phyloP scores from a whole-genome alignment of 805 yeast genomes.

The Maudiozyma pseudohumilis region DNA sequence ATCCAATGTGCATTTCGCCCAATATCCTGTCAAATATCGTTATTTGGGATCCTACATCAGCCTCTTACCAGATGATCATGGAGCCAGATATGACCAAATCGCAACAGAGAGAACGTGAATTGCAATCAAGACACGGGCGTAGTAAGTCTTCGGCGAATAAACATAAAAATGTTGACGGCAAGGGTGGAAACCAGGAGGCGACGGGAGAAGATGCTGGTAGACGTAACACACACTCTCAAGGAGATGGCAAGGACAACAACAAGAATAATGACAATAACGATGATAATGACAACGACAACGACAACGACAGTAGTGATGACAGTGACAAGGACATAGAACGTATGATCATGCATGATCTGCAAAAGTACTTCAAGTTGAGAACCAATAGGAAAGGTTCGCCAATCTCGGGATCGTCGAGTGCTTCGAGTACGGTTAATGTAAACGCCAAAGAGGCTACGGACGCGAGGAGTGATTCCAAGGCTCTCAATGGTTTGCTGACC shows the following conservation, averaged over 20 bases:
- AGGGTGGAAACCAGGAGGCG: not conserved
- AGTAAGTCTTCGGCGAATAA: not conserved
- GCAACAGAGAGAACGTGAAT: constrained; percentile 2
- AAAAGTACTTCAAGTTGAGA: constrained; percentile 40
- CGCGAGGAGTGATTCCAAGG: not conserved
- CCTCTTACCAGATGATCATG: constrained; percentile 5
- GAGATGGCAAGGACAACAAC: not conserved
- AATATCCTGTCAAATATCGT: constrained; percentile 51
- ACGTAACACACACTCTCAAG: not conserved
- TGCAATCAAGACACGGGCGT: not conserved
- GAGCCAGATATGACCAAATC: not conserved
- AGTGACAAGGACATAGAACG: constrained; percentile 5
- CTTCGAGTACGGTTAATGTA: not conserved
- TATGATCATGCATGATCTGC: constrained; percentile 47
- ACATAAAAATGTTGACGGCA: not conserved
- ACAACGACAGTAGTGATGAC: not conserved
- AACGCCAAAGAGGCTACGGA: not conserved
- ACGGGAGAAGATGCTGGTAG: not conserved
- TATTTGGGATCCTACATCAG: constrained; percentile 18
- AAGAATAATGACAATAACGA: not conserved
- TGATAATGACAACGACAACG: not conserved
- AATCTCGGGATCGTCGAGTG: not conserved
- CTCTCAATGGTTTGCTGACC: not conserved
- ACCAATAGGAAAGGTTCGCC: not conserved
- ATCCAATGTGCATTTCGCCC: constrained; percentile 77